Percentiles rank a stretch among this genome's conserved stretches.
phyloP scores from a whole-genome alignment of 2,329 filamentous ascomycete species.

The Epichloe scottii region DNA sequence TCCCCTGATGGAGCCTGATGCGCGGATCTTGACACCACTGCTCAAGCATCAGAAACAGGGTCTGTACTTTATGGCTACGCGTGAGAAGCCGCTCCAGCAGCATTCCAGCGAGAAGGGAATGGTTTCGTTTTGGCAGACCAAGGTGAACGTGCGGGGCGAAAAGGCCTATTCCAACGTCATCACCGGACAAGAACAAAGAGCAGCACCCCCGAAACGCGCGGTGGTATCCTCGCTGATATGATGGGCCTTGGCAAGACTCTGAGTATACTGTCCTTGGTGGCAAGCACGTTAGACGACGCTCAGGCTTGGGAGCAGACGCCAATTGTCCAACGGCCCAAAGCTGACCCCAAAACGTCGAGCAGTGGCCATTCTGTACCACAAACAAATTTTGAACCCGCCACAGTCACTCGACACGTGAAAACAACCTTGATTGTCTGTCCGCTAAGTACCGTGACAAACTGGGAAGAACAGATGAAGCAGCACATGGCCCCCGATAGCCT shows the following conservation, averaged over 20 bases:
- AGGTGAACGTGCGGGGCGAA: conserved; percentile 35
- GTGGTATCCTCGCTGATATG: conserved; percentile 71
- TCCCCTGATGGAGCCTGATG: conserved; percentile 55
- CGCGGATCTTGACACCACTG: conserved; percentile 51
- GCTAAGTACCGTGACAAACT: conserved; percentile 83
- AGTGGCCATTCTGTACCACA: conserved; percentile 17
- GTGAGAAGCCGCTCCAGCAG: conserved; percentile 55
- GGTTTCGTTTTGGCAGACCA: conserved; percentile 66
- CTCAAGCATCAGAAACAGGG: conserved; percentile 85
- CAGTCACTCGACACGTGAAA: conserved; percentile 53
- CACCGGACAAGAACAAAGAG: conserved; percentile 52
- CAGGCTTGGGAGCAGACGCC: conserved; percentile 43
- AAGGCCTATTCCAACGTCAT: conserved; percentile 72
- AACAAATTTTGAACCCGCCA: conserved; percentile 34
- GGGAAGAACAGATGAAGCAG: conserved; percentile 81
- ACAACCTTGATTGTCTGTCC: conserved; percentile 82
- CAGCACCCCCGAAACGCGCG: conserved; percentile 55
- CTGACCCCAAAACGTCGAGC: conserved; percentile 25
- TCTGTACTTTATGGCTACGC: conserved; percentile 70
- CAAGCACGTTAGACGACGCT: conserved; percentile 51
- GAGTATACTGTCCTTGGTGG: conserved; percentile 69
- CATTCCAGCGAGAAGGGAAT: conserved; percentile 47
- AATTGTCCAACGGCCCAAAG: conserved; percentile 36
- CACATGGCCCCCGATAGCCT: conserved; percentile 57
- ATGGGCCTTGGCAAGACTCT: conserved; percentile 85